Conservation (phyloP, 495 filamentous ascomycete species). For the Cudoniella acicularis region DNA sequence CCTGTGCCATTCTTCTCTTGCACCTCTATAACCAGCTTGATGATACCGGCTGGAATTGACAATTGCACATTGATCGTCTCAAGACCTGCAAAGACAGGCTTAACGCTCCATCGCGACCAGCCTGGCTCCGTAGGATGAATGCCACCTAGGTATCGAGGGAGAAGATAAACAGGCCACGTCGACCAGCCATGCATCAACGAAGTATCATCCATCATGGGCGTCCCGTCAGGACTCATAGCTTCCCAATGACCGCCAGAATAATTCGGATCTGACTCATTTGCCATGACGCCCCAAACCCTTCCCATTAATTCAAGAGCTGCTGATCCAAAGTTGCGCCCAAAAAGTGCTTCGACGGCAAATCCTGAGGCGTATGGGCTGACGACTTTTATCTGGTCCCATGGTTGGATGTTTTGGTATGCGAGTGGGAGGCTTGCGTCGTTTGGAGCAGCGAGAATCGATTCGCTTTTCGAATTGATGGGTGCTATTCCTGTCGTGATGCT, state of each 20-base stretch:
- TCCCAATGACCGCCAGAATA: conserved; percentile 21
- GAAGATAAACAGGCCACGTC: conserved; percentile 17
- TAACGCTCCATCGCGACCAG: conserved; percentile 10
- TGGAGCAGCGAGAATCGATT: neutral
- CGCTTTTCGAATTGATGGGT: neutral
- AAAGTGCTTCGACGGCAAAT: conserved; percentile 15
- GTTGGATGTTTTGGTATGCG: conserved; percentile 12
- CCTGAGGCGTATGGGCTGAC: conserved; percentile 17
- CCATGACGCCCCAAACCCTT: conserved; percentile 13
- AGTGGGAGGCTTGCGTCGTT: neutral
- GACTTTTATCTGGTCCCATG: conserved; percentile 10
- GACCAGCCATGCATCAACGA: conserved; percentile 18
- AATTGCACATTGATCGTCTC: conserved; percentile 7
- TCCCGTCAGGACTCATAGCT: conserved; percentile 12
- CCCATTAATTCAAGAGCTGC: conserved; percentile 5
- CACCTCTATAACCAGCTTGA: conserved; percentile 3
- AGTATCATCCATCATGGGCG: conserved; percentile 11
- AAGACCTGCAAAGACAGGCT: conserved; percentile 10
- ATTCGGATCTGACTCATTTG: conserved; percentile 6
- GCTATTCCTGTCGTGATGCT: conserved; percentile 8
- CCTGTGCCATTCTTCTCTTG: neutral
- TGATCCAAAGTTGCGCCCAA: neutral
- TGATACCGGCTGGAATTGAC: neutral
- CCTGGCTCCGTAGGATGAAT: conserved; percentile 10
- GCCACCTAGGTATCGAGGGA: conserved; percentile 15